Evolutionary conservation across 139 green algal genomes (phyloP).

Genomic region (Asterochloris sp.): DNA sequence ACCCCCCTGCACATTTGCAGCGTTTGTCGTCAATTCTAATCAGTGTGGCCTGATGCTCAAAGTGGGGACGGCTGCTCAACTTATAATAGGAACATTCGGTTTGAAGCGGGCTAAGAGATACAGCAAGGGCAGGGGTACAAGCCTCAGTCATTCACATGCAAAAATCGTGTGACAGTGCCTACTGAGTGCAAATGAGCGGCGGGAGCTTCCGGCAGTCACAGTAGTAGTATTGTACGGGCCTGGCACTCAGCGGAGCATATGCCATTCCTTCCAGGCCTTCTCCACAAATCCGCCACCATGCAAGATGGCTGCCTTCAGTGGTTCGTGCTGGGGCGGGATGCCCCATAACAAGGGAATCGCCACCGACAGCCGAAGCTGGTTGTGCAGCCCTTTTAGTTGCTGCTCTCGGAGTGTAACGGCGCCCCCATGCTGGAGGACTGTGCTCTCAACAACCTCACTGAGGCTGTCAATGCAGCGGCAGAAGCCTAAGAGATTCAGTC

Average conservation of each 20-base stretch:
- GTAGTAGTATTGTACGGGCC: neutral
- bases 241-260: neutral
- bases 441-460: conserved; percentile 34
- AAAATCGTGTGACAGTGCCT: neutral
- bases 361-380: conserved; percentile 62
- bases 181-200: neutral
- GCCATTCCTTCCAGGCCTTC: conserved; percentile 30
- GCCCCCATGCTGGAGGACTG: conserved; percentile 35
- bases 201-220: neutral
- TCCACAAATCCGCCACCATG: conserved; percentile 39
- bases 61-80: too few relatives aligned
- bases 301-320: conserved; percentile 38
- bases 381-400: conserved; percentile 50
- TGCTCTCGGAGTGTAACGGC: conserved; percentile 48
- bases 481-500: conserved; percentile 68
- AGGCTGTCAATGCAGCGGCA: conserved; percentile 59
- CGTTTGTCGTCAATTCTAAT: too few relatives aligned
- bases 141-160: neutral
- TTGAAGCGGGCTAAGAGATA: neutral
- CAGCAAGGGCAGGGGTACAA: neutral
- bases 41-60: neutral
- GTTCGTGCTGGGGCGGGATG: conserved; percentile 67
- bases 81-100: too few relatives aligned
- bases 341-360: conserved; percentile 74
- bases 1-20: too few relatives aligned